Base-by-base conservation (phyloP, 805 yeast species). In the Hanseniaspora guilliermondii region DNA sequence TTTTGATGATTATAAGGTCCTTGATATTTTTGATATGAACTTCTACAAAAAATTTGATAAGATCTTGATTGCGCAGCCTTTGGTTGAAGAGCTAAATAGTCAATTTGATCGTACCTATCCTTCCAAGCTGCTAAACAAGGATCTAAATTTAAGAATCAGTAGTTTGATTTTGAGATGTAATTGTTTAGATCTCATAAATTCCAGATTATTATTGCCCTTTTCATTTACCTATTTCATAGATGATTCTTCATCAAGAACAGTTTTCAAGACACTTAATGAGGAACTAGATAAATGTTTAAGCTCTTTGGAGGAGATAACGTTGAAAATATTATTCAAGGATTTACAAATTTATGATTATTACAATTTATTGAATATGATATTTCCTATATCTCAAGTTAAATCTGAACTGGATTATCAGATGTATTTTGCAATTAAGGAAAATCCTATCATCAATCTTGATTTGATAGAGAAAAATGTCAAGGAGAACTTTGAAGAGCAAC, bases 321-420 rank as follows among this genome's bases (percentile, higher is more conserved):
- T 74, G 38, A 71, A 70, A 19, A 62, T 68, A 1, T 65, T 83
- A 16, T 66, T 84, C 39, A 67, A 70, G 17, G 76, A 73, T 40
- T 76, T 85, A 24, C 77, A 77, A 0, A 65, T 84, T 33, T 70
- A 70, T n/a, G 77, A 82, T 54, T 79, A 76, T 59, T 78, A 73
- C 63, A 84, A 82, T 62, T 65, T 84, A 49, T 71, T 83, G 56
- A 81, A 82, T 61, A 80, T 84, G 83, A 81, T 85, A n/a, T 80
- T 78, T 65, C 83, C 85, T 14, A 65, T 82, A 19, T 73, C 69
- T 22, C 70, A 72, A 33, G 70, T 73, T 8, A 66, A 71, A 58
- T 73, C 71, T 52, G 85, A 79, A 52, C 79, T 80, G 27, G 76
- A 83, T 53, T 78, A 77, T 32, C 74, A 78, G 22, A 73, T 83